These are phyloP conservation scores for Syzygium syzygioides DNA, from an alignment of 441 rosid species.

Conservation along the genomic window DNA sequence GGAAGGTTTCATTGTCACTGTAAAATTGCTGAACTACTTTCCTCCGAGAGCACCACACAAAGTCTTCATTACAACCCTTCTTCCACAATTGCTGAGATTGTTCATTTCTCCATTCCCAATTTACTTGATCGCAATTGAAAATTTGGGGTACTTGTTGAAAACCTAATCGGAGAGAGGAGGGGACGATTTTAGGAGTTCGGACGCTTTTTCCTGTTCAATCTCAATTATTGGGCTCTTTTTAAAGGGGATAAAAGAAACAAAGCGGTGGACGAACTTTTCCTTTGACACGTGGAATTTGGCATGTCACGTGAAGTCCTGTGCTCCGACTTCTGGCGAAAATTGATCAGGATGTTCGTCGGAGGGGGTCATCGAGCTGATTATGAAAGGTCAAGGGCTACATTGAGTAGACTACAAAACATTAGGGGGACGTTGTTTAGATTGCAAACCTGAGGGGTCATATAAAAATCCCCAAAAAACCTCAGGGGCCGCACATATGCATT, in stretches of 20 bases:
- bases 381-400: background rate
- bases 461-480: background rate
- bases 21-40: background rate
- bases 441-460: background rate
- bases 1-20: background rate
- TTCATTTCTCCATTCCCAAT: background rate
- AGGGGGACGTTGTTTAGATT: background rate
- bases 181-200: background rate
- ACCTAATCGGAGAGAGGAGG: background rate
- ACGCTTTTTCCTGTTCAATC: background rate
- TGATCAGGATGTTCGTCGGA: background rate
- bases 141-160: background rate
- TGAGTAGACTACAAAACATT: background rate
- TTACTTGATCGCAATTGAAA: background rate
- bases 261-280: background rate
- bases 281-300: background rate
- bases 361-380: background rate
- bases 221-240: background rate
- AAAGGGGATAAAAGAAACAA: background rate
- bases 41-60: background rate
- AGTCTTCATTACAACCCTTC: background rate
- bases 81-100: background rate
- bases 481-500: background rate
- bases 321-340: background rate
- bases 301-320: background rate